A percentile compares a stretch with the other conserved stretches of the same genome.
phyloP scores from a whole-genome alignment of 75 land plant species.

The Pinus tabuliformis region DNA sequence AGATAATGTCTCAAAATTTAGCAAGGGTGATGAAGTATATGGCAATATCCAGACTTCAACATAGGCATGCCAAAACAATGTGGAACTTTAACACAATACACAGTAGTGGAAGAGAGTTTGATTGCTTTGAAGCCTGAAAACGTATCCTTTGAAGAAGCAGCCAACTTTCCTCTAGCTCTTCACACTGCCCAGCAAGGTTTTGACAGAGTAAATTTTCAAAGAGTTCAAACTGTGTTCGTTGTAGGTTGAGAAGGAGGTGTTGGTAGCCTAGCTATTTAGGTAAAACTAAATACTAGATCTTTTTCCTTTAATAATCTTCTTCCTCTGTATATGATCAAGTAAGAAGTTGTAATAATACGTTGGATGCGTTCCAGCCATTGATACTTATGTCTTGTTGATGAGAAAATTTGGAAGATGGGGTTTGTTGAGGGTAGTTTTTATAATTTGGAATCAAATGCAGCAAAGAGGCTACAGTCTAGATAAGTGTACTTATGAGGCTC shows the following conservation, averaged over 20 bases:
- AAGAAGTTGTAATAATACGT: neutral
- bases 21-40: slow-evolving; percentile 53
- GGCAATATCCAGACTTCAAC: slow-evolving; percentile 31
- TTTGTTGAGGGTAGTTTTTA: too few relatives aligned
- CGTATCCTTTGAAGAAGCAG: slow-evolving; percentile 44
- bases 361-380: too few relatives aligned
- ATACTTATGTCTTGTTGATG: too few relatives aligned
- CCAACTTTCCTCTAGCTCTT: slow-evolving; percentile 48
- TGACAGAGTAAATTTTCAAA: slow-evolving; percentile 23
- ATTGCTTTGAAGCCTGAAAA: slow-evolving; percentile 36
- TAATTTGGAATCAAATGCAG: too few relatives aligned
- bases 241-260: slow-evolving; percentile 15
- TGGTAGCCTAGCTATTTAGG: neutral
- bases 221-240: slow-evolving; percentile 31
- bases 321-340: neutral
- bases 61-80: slow-evolving; percentile 26
- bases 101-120: slow-evolving; percentile 47
- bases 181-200: slow-evolving; percentile 37
- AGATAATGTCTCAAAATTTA: slow-evolving; percentile 30
- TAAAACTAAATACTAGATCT: neutral
- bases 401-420: too few relatives aligned
- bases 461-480: too few relatives aligned
- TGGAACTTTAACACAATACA: slow-evolving; percentile 44
- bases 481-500: too few relatives aligned
- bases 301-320: neutral